Conservation (phyloP, 2,329 filamentous ascomycete species). For the Boeremia lycopersici region DNA sequence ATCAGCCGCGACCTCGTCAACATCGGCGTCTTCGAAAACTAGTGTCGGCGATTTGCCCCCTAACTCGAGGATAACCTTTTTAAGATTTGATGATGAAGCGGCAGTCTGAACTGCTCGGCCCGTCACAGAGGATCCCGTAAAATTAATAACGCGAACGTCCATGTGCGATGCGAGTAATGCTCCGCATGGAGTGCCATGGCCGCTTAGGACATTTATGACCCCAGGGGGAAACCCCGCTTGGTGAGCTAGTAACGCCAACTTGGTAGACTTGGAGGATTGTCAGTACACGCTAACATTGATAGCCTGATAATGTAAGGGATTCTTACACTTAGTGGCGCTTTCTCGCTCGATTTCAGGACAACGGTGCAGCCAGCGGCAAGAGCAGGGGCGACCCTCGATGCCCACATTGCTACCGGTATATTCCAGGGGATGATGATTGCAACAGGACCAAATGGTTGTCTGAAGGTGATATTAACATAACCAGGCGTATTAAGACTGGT, state of each 20-base stretch:
- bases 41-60: slow-evolving; percentile 87
- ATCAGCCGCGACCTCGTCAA: slow-evolving; percentile 72
- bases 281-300: slow-evolving; percentile 45
- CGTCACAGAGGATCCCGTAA: slow-evolving; percentile 83
- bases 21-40: slow-evolving; percentile 78
- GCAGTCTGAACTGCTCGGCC: slow-evolving; percentile 79
- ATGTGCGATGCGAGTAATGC: slow-evolving; percentile 79
- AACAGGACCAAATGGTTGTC: slow-evolving; percentile 78
- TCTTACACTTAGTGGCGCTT: slow-evolving; percentile 72
- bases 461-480: slow-evolving; percentile 69
- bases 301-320: slow-evolving; percentile 35
- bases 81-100: slow-evolving; percentile 79
- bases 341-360: slow-evolving; percentile 40
- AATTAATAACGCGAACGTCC: slow-evolving; percentile 80
- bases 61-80: slow-evolving; percentile 84
- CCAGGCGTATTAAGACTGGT: slow-evolving; percentile 62
- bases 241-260: slow-evolving; percentile 75
- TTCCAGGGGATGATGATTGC: slow-evolving; percentile 76
- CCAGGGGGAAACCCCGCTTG: slow-evolving; percentile 82
- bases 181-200: slow-evolving; percentile 77
- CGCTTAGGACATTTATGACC: slow-evolving; percentile 81
- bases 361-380: slow-evolving; percentile 44
- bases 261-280: slow-evolving; percentile 75
- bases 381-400: slow-evolving; percentile 36
- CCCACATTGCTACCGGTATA: slow-evolving; percentile 36